Conservation (phyloP, 257 asterid species). For the Solanum clarkiae region DNA sequence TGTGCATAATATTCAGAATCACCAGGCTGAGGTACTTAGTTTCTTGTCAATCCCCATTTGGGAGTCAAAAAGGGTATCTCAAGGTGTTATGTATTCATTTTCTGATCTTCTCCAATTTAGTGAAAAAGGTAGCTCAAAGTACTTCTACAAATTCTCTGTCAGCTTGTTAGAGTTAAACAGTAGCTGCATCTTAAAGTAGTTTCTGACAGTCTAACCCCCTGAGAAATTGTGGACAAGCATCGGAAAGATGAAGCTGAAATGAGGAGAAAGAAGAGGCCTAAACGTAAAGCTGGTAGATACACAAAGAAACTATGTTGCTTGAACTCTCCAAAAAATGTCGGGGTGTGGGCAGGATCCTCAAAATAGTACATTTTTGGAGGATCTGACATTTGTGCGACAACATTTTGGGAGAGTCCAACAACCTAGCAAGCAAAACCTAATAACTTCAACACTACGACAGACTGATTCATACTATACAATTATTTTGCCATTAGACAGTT, state of each 20-base stretch:
- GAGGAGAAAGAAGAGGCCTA: not conserved
- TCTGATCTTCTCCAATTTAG: not conserved
- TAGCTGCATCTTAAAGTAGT: not conserved
- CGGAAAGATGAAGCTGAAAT: not conserved
- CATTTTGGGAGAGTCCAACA: not conserved
- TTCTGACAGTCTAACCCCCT: not conserved
- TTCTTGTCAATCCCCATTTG: not conserved
- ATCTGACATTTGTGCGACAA: not conserved
- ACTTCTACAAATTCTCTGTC: not conserved
- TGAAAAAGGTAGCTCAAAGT: not conserved
- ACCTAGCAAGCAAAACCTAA: not conserved
- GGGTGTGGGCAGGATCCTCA: not conserved
- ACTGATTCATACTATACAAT: not conserved
- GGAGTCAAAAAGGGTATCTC: not conserved
- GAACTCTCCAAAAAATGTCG: not conserved
- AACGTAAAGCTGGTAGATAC: not conserved
- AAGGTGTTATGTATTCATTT: not conserved
- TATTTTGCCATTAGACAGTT: not conserved
- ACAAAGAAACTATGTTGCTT: not conserved
- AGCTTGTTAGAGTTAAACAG: not conserved
- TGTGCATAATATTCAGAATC: not conserved
- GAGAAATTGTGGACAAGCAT: not conserved
- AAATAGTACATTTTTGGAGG: not conserved
- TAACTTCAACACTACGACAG: not conserved
- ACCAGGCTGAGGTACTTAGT: not conserved